Conservation (phyloP, 768 basidiomycete genomes). For the Russula foetens region DNA sequence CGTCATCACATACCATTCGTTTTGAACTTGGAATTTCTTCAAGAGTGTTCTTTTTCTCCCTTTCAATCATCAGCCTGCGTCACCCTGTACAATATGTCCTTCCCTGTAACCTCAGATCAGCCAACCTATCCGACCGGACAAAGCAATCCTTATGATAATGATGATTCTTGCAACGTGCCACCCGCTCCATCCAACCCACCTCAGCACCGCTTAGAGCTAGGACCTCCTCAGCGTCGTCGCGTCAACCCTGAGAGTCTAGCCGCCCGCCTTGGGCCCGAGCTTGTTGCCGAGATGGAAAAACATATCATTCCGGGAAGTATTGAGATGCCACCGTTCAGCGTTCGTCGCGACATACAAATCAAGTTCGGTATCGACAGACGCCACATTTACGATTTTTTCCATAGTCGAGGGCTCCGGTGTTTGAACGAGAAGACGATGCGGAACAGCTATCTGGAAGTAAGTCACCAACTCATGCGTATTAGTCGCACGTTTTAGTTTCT, state of each 20-base stretch:
- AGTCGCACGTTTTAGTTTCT: not conserved
- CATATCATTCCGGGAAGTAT: conserved; percentile 55
- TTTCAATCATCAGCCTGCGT: conserved; percentile 5
- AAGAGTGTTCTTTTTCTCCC: not conserved
- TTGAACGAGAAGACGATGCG: conserved; percentile 19
- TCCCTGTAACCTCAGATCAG: not conserved
- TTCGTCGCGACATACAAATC: conserved; percentile 63
- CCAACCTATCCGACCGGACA: conserved; percentile 10
- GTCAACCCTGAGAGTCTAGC: conserved; percentile 68
- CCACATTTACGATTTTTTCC: conserved; percentile 76
- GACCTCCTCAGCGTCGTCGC: conserved; percentile 31
- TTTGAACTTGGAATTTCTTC: not conserved
- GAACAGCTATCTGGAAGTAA: conserved; percentile 16
- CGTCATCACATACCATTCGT: not conserved
- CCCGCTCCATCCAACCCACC: not conserved
- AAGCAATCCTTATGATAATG: not conserved
- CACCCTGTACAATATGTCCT: conserved; percentile 7
- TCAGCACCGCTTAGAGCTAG: conserved; percentile 6
- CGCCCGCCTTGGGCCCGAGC: conserved; percentile 53
- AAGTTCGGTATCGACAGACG: conserved; percentile 62
- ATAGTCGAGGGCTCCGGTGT: conserved; percentile 39
- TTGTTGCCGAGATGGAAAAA: conserved; percentile 67
- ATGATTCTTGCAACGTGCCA: not conserved
- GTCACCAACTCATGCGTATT: not conserved
- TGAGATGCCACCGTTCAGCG: conserved; percentile 69